Evolutionary conservation across 2,329 filamentous ascomycete species (phyloP).

Genomic region (Ophiostoma tasmaniense): DNA sequence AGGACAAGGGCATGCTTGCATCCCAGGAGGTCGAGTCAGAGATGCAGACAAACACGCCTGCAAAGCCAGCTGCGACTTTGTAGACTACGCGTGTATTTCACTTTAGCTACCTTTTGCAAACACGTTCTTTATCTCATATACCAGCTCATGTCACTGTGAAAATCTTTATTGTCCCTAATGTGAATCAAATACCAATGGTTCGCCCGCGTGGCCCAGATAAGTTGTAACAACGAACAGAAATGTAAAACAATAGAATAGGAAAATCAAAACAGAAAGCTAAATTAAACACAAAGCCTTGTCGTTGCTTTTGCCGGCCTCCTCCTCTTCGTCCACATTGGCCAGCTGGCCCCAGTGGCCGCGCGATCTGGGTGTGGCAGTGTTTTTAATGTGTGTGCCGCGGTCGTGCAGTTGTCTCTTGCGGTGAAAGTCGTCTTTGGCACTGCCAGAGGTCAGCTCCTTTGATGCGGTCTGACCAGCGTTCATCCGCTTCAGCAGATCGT

Average conservation of each 20-base stretch:
- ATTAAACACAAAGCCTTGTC: background rate
- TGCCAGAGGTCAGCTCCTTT: no score
- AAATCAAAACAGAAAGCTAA: background rate
- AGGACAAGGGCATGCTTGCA: slow-evolving; percentile 7
- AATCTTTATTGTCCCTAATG: background rate
- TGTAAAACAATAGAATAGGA: background rate
- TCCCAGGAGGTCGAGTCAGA: background rate
- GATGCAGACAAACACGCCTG: background rate
- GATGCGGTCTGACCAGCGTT: background rate
- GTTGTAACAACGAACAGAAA: background rate
- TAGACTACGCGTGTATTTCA: background rate
- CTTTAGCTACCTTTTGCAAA: background rate
- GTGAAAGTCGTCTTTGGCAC: background rate
- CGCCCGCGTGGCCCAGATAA: background rate
- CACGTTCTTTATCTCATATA: background rate
- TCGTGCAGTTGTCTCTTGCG: background rate
- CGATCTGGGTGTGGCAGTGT: background rate
- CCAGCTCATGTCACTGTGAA: background rate
- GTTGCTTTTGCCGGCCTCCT: background rate
- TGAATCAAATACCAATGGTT: background rate
- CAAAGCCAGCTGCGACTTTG: background rate
- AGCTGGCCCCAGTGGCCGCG: background rate
- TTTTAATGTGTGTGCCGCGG: background rate
- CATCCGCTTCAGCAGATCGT: background rate
- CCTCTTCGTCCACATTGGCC: background rate